Conservation (phyloP, 306 rosid species). For the Lathyrus tuberosus region DNA sequence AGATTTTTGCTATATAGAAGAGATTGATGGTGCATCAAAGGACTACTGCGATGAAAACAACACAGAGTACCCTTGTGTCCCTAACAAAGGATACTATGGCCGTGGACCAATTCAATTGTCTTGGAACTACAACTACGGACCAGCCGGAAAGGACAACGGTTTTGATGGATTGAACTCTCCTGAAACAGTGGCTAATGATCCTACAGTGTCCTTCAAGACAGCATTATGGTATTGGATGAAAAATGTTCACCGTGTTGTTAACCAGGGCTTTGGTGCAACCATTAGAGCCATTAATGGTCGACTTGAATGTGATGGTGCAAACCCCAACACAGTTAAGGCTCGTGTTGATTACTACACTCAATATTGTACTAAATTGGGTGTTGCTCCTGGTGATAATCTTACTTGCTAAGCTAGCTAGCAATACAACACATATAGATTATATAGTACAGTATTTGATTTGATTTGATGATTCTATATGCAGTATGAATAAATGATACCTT, state of each 20-base stretch:
- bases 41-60: constrained; percentile 76
- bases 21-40: constrained; percentile 71
- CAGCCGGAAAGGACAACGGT: constrained; percentile 60
- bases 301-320: constrained; percentile 77
- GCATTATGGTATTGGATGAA: constrained; percentile 92
- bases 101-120: constrained; percentile 90
- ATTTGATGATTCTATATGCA: neutral
- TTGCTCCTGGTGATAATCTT: constrained; percentile 74
- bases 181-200: constrained; percentile 66
- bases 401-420: constrained; percentile 51
- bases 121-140: constrained; percentile 90
- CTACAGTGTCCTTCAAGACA: constrained; percentile 68
- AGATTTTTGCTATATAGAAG: constrained; percentile 89
- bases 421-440: neutral
- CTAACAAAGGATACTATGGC: constrained; percentile 73
- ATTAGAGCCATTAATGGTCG: constrained; percentile 82
- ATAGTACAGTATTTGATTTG: neutral
- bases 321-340: constrained; percentile 50
- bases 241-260: constrained; percentile 54
- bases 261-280: constrained; percentile 82
- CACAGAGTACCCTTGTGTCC: constrained; percentile 68
- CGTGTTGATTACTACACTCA: constrained; percentile 58
- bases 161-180: constrained; percentile 78
- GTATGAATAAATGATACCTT: neutral
- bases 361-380: constrained; percentile 67